Evolutionary conservation across 2,329 filamentous ascomycete genomes (phyloP).

Genomic region (Venturia effusa): DNA sequence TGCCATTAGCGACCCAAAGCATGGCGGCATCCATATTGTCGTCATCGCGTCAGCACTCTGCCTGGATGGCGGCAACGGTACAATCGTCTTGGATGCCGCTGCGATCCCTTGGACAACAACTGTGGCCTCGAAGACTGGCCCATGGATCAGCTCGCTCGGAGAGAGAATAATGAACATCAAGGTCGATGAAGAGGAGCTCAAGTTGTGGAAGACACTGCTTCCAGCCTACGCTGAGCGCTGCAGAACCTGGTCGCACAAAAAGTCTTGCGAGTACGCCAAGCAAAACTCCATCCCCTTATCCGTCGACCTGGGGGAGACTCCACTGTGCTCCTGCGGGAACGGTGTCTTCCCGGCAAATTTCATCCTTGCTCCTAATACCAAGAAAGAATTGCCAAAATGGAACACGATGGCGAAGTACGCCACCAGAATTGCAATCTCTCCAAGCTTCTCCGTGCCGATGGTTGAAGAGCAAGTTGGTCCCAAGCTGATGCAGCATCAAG

Average conservation of each 20-base stretch:
- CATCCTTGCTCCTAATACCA: neutral
- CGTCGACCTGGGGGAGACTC: conserved; percentile 14
- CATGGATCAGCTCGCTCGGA: neutral
- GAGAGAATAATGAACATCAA: conserved; percentile 13
- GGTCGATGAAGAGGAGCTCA: conserved; percentile 18
- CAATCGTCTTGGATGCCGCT: conserved; percentile 24
- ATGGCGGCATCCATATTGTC: conserved; percentile 15
- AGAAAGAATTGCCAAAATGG: neutral
- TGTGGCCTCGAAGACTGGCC: conserved; percentile 1
- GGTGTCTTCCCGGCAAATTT: conserved; percentile 19
- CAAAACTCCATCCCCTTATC: conserved; percentile 18
- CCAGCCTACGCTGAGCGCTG: conserved; percentile 28
- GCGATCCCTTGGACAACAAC: conserved; percentile 19
- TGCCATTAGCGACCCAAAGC: conserved; percentile 13
- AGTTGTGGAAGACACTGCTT: conserved; percentile 23
- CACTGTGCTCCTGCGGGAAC: conserved; percentile 24
- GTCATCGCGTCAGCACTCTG: conserved; percentile 20
- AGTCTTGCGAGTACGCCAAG: conserved; percentile 22
- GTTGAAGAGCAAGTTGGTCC: conserved; percentile 15
- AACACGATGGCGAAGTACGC: conserved; percentile 18
- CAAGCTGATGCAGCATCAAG: neutral
- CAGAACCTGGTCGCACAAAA: conserved; percentile 26
- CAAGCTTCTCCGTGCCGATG: conserved; percentile 21
- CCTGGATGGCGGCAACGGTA: conserved; percentile 23
- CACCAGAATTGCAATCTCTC: conserved; percentile 23